Evolutionary conservation across 2,329 filamentous ascomycete species (phyloP).

Genomic region (Fusarium penzigii): DNA sequence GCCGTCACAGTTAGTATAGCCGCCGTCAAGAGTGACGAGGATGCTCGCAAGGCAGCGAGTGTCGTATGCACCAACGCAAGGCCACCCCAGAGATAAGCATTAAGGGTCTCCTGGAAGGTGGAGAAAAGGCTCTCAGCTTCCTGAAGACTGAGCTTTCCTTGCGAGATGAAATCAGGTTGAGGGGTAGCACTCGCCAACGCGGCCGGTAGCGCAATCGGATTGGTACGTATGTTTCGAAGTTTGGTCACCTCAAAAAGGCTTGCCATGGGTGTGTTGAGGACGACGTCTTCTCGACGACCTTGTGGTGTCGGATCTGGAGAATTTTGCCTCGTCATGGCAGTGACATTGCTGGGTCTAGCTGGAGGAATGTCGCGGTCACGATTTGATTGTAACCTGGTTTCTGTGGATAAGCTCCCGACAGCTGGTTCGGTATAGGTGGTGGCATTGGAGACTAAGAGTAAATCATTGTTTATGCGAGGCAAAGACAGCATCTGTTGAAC

Average conservation of each 20-base stretch:
- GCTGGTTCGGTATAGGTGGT: background rate
- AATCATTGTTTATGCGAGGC: background rate
- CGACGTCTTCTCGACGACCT: conserved; percentile 28
- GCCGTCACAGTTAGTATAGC: conserved; percentile 37
- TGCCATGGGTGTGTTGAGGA: conserved; percentile 34
- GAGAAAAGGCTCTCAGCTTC: conserved; percentile 33
- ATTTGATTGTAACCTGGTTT: background rate
- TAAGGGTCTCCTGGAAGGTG: conserved; percentile 31
- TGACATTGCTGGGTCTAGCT: conserved; percentile 14
- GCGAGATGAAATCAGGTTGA: conserved; percentile 32
- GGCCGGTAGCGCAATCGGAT: conserved; percentile 23
- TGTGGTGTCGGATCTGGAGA: conserved; percentile 27
- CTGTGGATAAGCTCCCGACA: background rate
- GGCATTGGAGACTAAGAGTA: background rate
- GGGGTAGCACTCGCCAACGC: conserved; percentile 8
- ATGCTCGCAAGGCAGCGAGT: conserved; percentile 29
- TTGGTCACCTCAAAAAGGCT: conserved; percentile 36
- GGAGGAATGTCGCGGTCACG: background rate
- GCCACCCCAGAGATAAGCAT: conserved; percentile 36
- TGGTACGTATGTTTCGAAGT: conserved; percentile 35
- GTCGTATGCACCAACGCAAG: conserved; percentile 32
- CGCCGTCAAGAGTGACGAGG: conserved; percentile 32
- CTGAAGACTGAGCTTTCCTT: conserved; percentile 26
- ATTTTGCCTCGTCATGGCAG: conserved; percentile 36
- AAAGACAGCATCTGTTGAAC: conserved; percentile 26